These are phyloP conservation scores for Candida quercuum DNA, from an alignment of 805 yeast genomes.

Conservation along the genomic window DNA sequence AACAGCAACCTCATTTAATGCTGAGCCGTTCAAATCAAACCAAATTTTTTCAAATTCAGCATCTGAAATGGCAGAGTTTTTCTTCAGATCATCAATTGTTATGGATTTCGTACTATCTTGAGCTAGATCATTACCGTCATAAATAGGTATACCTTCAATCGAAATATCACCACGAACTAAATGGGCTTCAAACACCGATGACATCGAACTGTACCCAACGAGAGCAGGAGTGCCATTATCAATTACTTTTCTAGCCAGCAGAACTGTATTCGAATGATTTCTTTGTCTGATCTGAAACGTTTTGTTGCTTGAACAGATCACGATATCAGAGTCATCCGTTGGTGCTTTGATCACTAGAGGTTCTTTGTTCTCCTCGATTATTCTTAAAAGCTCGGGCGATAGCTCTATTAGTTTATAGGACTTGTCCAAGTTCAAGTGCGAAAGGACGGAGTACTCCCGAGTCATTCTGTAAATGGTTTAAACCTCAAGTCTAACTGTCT, in stretches of 20 bases:
- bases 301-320: slow-evolving; percentile 49
- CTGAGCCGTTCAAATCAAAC: slow-evolving; percentile 51
- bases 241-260: slow-evolving; percentile 36
- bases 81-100: slow-evolving; percentile 27
- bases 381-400: slow-evolving; percentile 39
- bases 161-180: slow-evolving; percentile 28
- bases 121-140: slow-evolving; percentile 26
- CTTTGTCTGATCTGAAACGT: slow-evolving; percentile 71
- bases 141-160: slow-evolving; percentile 29
- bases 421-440: slow-evolving; percentile 15
- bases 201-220: slow-evolving; percentile 30
- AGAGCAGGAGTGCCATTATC: slow-evolving; percentile 22
- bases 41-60: slow-evolving; percentile 48
- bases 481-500: too few species aligned
- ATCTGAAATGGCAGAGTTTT: slow-evolving; percentile 48
- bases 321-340: slow-evolving; percentile 38
- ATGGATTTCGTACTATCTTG: slow-evolving; percentile 3
- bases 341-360: slow-evolving; percentile 26
- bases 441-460: slow-evolving; percentile 3
- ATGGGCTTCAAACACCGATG: slow-evolving; percentile 33
- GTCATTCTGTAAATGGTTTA: too few species aligned
- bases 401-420: slow-evolving; percentile 49
- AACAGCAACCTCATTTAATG: slow-evolving; percentile 39
- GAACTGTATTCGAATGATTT: slow-evolving; percentile 83
- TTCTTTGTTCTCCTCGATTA: slow-evolving; percentile 26